Conservation (phyloP, 2,329 filamentous ascomycete genomes). For the Colletotrichum kahawae region DNA sequence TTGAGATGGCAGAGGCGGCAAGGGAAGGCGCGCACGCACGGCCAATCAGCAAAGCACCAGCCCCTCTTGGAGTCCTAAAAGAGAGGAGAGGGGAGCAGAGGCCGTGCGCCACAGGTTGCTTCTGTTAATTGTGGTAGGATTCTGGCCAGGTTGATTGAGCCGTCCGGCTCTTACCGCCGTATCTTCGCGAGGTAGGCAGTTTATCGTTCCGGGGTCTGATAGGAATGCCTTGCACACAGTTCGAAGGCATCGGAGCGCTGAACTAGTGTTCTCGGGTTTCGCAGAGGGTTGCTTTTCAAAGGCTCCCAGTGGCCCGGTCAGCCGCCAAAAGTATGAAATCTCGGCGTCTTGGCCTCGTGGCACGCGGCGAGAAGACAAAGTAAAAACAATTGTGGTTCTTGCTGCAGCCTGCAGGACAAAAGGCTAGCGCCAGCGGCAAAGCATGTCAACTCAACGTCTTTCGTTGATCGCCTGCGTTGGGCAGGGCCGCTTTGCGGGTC, state of each 20-base stretch:
- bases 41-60: conserved; percentile 5
- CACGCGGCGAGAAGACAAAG: not conserved
- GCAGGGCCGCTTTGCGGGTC: not conserved
- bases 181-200: not conserved
- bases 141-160: not conserved
- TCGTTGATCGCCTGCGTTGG: not conserved
- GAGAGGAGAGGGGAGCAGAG: not conserved
- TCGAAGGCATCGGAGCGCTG: not conserved
- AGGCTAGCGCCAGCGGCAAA: not conserved
- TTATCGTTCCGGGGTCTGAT: not conserved
- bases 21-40: not conserved
- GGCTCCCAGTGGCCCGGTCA: not conserved
- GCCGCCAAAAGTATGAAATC: not conserved
- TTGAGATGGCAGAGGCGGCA: conserved; percentile 18
- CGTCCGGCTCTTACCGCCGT: not conserved
- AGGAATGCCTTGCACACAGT: not conserved
- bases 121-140: not conserved
- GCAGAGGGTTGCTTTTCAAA: not conserved
- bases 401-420: not conserved
- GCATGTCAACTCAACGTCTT: not conserved
- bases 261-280: not conserved
- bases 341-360: not conserved
- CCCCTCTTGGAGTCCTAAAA: not conserved
- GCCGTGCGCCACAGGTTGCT: not conserved
- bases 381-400: not conserved